Evolutionary conservation across 768 basidiomycete species (phyloP).

Genomic region (Phanerodontia chrysosporium): DNA sequence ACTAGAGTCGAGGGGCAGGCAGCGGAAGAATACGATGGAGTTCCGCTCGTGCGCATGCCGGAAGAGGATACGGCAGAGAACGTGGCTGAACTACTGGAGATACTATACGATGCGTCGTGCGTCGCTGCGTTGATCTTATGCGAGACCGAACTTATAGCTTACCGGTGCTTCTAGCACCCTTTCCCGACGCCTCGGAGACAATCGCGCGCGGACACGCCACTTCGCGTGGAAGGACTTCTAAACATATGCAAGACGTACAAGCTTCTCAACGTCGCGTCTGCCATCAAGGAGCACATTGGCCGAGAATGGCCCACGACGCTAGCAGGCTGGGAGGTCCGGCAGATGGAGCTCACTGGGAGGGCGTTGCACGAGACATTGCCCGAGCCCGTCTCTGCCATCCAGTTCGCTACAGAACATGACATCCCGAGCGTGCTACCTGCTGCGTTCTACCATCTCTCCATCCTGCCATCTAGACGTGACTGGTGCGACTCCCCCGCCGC

Average conservation of each 20-base stretch:
- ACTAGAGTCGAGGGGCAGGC: background rate
- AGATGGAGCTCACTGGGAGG: background rate
- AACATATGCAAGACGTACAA: background rate
- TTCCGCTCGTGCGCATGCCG: background rate
- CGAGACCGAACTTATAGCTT: background rate
- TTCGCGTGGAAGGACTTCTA: background rate
- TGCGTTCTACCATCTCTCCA: slow-evolving; percentile 13
- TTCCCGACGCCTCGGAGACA: background rate
- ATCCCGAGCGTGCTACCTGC: slow-evolving; percentile 14
- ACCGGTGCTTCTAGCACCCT: background rate
- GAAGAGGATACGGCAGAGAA: slow-evolving; percentile 1
- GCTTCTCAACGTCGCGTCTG: background rate
- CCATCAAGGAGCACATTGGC: background rate
- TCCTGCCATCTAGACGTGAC: background rate
- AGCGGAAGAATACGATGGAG: background rate
- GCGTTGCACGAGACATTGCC: background rate
- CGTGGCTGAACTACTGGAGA: background rate
- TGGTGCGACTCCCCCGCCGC: background rate
- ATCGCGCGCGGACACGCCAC: background rate
- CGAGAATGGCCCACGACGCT: slow-evolving; percentile 3
- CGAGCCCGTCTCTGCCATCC: slow-evolving; percentile 9
- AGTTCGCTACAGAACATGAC: slow-evolving; percentile 9
- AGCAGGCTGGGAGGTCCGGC: background rate
- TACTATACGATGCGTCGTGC: slow-evolving; percentile 7
- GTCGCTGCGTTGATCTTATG: background rate